Evolutionary conservation across 2,329 filamentous ascomycete species (phyloP).

Genomic region (Colletotrichum sublineola): DNA sequence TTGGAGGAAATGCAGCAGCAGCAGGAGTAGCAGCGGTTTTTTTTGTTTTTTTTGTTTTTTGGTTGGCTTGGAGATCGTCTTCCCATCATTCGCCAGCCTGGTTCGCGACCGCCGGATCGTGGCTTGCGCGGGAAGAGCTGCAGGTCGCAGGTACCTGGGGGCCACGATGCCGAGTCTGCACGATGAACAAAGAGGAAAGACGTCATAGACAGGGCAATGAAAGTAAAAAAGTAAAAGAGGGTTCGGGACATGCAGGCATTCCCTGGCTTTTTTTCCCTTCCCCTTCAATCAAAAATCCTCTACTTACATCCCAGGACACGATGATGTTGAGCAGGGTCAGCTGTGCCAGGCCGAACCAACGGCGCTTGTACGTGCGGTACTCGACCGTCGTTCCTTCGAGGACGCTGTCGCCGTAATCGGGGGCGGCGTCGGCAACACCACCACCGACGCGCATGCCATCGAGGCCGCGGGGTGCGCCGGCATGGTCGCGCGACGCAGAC

Average conservation of each 20-base stretch:
- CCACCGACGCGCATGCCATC: conserved; percentile 18
- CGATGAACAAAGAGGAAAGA: neutral
- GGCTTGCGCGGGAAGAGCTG: neutral
- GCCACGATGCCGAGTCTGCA: neutral
- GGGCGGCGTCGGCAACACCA: conserved; percentile 19
- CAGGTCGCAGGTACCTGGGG: neutral
- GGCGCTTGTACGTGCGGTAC: conserved; percentile 77
- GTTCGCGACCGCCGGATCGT: neutral
- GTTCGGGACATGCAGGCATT: neutral
- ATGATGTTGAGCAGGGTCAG: conserved; percentile 91
- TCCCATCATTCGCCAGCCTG: conserved; percentile 17
- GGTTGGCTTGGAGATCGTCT: neutral
- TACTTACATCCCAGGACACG: conserved; percentile 93
- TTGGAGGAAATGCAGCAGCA: neutral
- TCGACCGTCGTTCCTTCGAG: conserved; percentile 48
- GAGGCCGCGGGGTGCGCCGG: neutral
- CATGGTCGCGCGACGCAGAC: conserved; percentile 6
- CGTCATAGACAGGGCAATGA: neutral
- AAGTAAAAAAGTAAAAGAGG: neutral
- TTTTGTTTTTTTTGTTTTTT: too few relatives aligned
- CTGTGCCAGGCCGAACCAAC: conserved; percentile 90
- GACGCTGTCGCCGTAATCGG: conserved; percentile 44
- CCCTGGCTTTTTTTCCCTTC: too few relatives aligned
- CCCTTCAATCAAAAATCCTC: too few relatives aligned
- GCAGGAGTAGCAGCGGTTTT: neutral